Base-by-base conservation (phyloP, 2,329 filamentous ascomycete genomes). In the Diaporthe amygdali region DNA sequence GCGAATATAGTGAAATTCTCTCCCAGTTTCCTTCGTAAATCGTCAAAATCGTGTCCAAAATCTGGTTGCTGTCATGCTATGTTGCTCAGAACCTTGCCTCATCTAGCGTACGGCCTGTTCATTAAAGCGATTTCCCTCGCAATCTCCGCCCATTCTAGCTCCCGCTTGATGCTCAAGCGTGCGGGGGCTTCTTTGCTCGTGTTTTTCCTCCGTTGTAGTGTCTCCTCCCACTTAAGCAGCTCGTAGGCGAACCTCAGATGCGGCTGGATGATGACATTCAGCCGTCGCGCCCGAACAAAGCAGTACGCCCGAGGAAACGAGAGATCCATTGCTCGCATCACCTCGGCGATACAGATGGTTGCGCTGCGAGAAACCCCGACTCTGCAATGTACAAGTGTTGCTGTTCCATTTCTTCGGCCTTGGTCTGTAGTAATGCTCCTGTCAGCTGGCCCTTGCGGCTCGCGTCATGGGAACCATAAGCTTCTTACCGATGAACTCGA, bases 241-340 rank as follows among this genome's bases (percentile, higher is more conserved):
- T 99, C 96, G 78, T 98, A 97, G 75, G 93, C 93, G 82, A 99
- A 99, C 71, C 94, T 90, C 69, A 99, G 87, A 84, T 99, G 96
- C 15, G 96, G 96, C 81, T 99, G 96, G 74, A 99, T 98, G 74
- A 99, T 99, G 66, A 99, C 96, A 78, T 99, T 99, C 59, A 99
- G 86, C 72, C 96, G 89, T 67, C 96, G 90, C 25, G 96, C 96
- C 39, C 96, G 92, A 46, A 99, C 96, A 81, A 96, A 98, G 81
- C 96, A 98, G 82, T 99, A 99, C 71, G 96, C 96, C 69, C 94
- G 89, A 15, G 96, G 95, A 76, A 98, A 96, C 0, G 94, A 96
- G 74, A 98, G 84, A 27, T 90, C 87, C 76, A 94, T 82, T 32
- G 92, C 87, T 44, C 92, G 91, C 96, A 99, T 99, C 44, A 98